Conservation (phyloP, 164 flowering plant genomes). For the Chimonanthus praecox region DNA sequence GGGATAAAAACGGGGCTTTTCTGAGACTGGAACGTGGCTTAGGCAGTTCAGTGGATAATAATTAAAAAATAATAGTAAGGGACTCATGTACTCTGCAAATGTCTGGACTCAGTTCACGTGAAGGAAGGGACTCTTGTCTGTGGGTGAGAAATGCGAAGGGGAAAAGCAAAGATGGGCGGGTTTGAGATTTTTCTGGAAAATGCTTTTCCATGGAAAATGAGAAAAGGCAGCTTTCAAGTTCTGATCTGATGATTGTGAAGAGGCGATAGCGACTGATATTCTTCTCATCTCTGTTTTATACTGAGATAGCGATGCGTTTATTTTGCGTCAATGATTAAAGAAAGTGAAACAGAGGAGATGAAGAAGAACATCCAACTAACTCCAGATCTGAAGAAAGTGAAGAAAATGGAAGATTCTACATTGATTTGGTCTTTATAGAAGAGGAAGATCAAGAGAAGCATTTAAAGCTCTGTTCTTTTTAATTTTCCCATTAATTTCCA, state of each 20-base stretch:
- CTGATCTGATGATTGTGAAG: slow-evolving; percentile 6
- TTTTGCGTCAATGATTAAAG: neutral
- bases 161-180: neutral
- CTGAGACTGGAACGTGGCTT: too few species aligned
- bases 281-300: neutral
- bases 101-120: slow-evolving; percentile 26
- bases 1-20: neutral
- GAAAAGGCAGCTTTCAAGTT: neutral
- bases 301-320: neutral
- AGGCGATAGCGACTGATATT: slow-evolving; percentile 3
- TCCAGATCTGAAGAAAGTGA: neutral
- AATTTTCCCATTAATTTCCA: neutral
- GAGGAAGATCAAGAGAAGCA: neutral
- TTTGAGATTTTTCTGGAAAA: slow-evolving; percentile 6
- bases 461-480: neutral
- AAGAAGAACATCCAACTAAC: neutral
- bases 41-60: neutral
- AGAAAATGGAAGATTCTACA: neutral
- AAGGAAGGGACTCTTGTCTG: slow-evolving; percentile 9
- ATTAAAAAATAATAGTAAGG: neutral
- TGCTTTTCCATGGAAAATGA: slow-evolving; percentile 4
- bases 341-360: neutral
- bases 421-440: neutral
- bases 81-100: slow-evolving; percentile 7
- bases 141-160: slow-evolving; percentile 4